Percentiles rank a stretch among this genome's conserved stretches.
Evolutionary conservation across 2,329 filamentous ascomycete genomes (phyloP).

Genomic region (Alternaria panax): DNA sequence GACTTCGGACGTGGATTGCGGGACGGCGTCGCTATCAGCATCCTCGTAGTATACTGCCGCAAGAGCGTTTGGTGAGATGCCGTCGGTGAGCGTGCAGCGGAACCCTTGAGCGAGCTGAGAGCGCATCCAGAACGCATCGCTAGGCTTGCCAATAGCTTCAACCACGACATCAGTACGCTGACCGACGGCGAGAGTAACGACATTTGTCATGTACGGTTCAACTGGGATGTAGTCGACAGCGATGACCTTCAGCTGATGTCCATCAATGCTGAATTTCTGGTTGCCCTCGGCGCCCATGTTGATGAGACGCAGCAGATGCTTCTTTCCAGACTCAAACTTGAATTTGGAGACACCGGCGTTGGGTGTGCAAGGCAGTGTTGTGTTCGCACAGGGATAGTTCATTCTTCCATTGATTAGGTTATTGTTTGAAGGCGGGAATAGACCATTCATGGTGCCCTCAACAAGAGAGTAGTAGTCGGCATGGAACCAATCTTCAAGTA

Average conservation of each 20-base stretch:
- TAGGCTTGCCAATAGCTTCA: conserved; percentile 38
- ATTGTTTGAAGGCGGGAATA: conserved; percentile 30
- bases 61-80: conserved; percentile 29
- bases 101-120: conserved; percentile 29
- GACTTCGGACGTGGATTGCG: conserved; percentile 51
- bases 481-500: conserved; percentile 54
- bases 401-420: conserved; percentile 32
- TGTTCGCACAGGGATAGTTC: conserved; percentile 39
- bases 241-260: conserved; percentile 52
- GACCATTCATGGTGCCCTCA: conserved; percentile 35
- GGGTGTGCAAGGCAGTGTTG: conserved; percentile 33
- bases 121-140: conserved; percentile 50
- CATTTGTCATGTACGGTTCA: conserved; percentile 49
- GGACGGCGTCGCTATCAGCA: conserved; percentile 60
- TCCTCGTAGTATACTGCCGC: conserved; percentile 72
- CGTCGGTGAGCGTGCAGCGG: conserved; percentile 24
- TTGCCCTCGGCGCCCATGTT: conserved; percentile 50
- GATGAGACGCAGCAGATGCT: conserved; percentile 52
- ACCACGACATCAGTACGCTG: conserved; percentile 50
- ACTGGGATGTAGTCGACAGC: conserved; percentile 53
- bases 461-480: conserved; percentile 39
- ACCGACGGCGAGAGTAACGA: conserved; percentile 51
- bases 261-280: conserved; percentile 53
- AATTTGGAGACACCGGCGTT: conserved; percentile 44
- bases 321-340: conserved; percentile 52